phyloP scores from a whole-genome alignment of 2,329 filamentous ascomycete genomes.

The Alternaria ethzedia region DNA sequence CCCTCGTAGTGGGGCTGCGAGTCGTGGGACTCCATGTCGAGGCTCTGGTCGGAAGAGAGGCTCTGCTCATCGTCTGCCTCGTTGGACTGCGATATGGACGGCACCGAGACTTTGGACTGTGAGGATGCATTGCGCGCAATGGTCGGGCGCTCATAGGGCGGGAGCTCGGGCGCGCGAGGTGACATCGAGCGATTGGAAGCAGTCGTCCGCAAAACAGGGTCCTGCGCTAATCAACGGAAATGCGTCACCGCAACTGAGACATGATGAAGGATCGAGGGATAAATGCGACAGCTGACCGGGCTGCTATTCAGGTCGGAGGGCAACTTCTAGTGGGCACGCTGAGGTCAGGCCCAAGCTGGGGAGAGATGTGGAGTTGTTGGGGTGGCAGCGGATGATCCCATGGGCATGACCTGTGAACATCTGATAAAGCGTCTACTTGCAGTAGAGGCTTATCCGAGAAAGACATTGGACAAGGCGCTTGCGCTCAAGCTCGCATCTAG shows the following conservation, averaged over 20 bases:
- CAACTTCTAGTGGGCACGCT: not conserved
- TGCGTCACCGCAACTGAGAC: constrained; percentile 31
- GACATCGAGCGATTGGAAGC: constrained; percentile 28
- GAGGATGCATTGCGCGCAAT: constrained; percentile 40
- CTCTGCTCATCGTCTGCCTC: constrained; percentile 54
- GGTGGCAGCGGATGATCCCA: constrained; percentile 11
- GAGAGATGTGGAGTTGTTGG: constrained; percentile 16
- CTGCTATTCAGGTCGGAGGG: not conserved
- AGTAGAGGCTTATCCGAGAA: constrained; percentile 1
- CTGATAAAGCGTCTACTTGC: constrained; percentile 19
- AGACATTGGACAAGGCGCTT: not conserved
- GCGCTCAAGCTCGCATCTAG: not conserved
- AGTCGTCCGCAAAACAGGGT: constrained; percentile 10
- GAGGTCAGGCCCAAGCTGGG: constrained; percentile 6
- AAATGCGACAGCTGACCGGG: constrained; percentile 5
- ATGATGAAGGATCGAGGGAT: constrained; percentile 5
- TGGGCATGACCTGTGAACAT: constrained; percentile 23
- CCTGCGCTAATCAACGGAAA: constrained; percentile 34
- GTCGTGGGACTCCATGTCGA: constrained; percentile 43
- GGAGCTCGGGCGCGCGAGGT: constrained; percentile 34
- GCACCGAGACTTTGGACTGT: constrained; percentile 43
- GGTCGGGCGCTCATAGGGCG: constrained; percentile 30
- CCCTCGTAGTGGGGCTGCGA: constrained; percentile 68
- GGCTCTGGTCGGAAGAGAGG: constrained; percentile 38
- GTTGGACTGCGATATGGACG: constrained; percentile 47